Conservation (phyloP, 352 stramenopile genomes). For the Phytophthora tentaculata region DNA sequence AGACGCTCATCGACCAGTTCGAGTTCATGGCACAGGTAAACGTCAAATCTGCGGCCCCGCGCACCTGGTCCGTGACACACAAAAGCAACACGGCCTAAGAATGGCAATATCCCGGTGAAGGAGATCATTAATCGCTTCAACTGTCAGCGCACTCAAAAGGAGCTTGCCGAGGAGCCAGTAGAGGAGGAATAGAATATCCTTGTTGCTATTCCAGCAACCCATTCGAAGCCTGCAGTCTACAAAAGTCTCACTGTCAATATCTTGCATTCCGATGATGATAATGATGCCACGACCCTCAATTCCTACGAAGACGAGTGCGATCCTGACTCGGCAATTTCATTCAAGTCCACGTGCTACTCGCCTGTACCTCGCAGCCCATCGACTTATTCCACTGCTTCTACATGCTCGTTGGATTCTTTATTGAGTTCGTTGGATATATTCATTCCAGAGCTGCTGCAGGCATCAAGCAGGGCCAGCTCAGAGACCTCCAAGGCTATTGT, state of each 20-base stretch:
- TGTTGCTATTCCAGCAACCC: background rate
- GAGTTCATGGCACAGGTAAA: conserved; percentile 38
- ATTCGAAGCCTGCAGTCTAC: conserved; percentile 9
- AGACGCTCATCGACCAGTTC: conserved; percentile 47
- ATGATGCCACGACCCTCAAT: conserved; percentile 11
- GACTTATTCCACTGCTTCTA: conserved; percentile 41
- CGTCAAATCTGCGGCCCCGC: conserved; percentile 1
- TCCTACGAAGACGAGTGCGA: conserved; percentile 28
- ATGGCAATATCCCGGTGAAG: conserved; percentile 16
- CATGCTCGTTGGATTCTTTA: conserved; percentile 38
- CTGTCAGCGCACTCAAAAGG: conserved; percentile 3
- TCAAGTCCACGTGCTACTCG: conserved; percentile 24
- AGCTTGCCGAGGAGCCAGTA: conserved; percentile 4
- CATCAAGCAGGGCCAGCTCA: conserved; percentile 14
- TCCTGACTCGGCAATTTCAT: conserved; percentile 1
- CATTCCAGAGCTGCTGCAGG: conserved; percentile 27
- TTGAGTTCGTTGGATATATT: conserved; percentile 35
- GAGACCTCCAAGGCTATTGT: conserved; percentile 1
- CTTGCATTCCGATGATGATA: conserved; percentile 5
- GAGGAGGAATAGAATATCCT: conserved; percentile 1
- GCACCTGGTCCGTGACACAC: conserved; percentile 10
- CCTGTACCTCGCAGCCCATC: conserved; percentile 31
- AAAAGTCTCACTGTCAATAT: conserved; percentile 26
- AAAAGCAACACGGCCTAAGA: conserved; percentile 15
- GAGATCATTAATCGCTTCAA: conserved; percentile 27